Evolutionary conservation across 2,329 filamentous ascomycete species (phyloP).

Genomic region (Neofusicoccum sp.): DNA sequence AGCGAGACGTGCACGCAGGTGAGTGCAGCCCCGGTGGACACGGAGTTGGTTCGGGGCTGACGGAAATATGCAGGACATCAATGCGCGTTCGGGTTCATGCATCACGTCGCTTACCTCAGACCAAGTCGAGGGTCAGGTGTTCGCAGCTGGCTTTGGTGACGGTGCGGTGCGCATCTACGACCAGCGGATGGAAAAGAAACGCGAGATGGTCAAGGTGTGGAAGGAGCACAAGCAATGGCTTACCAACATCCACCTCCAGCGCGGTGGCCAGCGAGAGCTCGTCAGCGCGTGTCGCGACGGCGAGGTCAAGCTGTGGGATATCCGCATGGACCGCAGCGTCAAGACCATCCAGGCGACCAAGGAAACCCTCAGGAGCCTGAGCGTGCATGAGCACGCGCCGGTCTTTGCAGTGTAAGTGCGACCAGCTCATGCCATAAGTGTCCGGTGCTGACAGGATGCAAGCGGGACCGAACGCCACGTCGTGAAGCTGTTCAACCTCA

Average conservation of each 20-base stretch:
- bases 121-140: constrained; percentile 95
- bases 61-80: constrained; percentile 65
- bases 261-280: constrained; percentile 87
- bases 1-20: constrained; percentile 83
- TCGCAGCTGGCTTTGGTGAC: constrained; percentile 94
- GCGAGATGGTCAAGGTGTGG: constrained; percentile 95
- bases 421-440: neutral
- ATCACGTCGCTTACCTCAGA: constrained; percentile 95
- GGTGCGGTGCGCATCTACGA: constrained; percentile 94
- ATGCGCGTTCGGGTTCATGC: constrained; percentile 88
- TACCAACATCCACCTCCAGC: constrained; percentile 93
- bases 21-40: constrained; percentile 27
- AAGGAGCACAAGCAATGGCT: constrained; percentile 96
- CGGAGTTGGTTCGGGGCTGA: constrained; percentile 1
- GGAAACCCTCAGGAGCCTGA: constrained; percentile 78
- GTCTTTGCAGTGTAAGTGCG: constrained; percentile 84
- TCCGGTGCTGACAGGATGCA: constrained; percentile 10
- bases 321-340: constrained; percentile 77
- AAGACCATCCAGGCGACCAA: constrained; percentile 71
- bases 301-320: constrained; percentile 94
- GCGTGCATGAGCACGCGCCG: constrained; percentile 92
- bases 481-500: constrained; percentile 88
- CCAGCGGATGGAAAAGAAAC: constrained; percentile 76
- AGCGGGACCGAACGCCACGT: constrained; percentile 85
- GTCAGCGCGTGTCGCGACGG: constrained; percentile 88